Base-by-base conservation (phyloP, 805 yeast genomes). In the Saturnispora sekii region DNA sequence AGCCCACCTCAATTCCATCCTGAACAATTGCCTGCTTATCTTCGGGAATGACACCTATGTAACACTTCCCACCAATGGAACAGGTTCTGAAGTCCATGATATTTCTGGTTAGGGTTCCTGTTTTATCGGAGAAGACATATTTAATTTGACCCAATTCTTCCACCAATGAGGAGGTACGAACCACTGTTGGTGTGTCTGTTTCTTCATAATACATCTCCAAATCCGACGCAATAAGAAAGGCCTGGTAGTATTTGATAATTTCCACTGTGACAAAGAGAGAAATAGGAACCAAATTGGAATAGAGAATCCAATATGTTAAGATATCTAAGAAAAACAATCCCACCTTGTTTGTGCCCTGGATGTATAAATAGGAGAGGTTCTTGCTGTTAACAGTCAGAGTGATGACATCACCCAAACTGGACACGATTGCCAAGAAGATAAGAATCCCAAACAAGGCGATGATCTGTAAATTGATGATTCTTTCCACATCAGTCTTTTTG, bases 111-210 rank as follows among this genome's bases (percentile, higher is more conserved):
- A 93, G 70, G 0, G 99, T 93, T 29, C 99, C 99, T 0, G 99
- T 93, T 60, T 93, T 93, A 63, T 93, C 99, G 62, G 96, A 85
- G 66, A 93, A 93, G 17, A 93, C 84, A 59, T 88, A 89, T 60
- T 90, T 94, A 56, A 93, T 89, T 62, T 93, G 99, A 26, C 99
- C 99, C 51, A 93, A 70, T 56, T 93, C 98, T 63, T 93, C 99
- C 6, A 93, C 98, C 54, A 93, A 72, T 11, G 96, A 84, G 1
- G 97, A 90, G 0, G 98, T 90, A 51, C 98, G 73, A 15, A 93
- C 96, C 4, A 89, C 88, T 0, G 97, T 83, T 2, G 98, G 97
- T 0, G 96, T 88, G 58, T 93, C 97, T 0, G 88, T 75, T 41
- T 75, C 82, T 51, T 77, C 88, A 55, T 85, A 77, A 60, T 93